Evolutionary conservation across 495 filamentous ascomycete genomes (phyloP).

Genomic region (Aspergillus biplanus): DNA sequence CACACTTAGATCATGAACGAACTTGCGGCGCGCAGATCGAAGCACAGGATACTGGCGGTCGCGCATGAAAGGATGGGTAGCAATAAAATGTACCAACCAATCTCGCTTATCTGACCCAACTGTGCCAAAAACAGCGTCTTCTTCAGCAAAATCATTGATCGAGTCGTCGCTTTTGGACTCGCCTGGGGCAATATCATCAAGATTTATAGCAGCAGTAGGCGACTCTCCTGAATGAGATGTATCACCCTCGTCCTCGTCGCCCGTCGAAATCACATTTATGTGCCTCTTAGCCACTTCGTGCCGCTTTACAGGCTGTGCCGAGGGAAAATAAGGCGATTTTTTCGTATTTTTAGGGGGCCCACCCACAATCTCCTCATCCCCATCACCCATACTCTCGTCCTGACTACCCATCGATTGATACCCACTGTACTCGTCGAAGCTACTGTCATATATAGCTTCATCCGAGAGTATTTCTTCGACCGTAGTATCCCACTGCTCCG

Average conservation of each 20-base stretch:
- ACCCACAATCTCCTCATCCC: not conserved
- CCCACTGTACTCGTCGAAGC: slow-evolving; percentile 21
- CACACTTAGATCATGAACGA: slow-evolving; percentile 24
- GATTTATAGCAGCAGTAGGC: not conserved
- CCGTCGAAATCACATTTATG: not conserved
- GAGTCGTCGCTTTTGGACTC: not conserved
- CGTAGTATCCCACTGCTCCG: slow-evolving; percentile 17
- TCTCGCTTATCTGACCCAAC: slow-evolving; percentile 17
- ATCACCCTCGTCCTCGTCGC: not conserved
- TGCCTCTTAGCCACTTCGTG: not conserved
- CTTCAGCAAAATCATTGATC: slow-evolving; percentile 12
- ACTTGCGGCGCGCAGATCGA: slow-evolving; percentile 27
- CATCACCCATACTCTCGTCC: not conserved
- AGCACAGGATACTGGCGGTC: slow-evolving; percentile 20
- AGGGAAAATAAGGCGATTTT: not conserved
- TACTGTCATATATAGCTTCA: slow-evolving; percentile 27
- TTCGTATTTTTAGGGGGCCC: not conserved
- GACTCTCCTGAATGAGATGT: not conserved
- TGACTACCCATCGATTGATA: slow-evolving; percentile 9
- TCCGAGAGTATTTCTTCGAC: slow-evolving; percentile 34
- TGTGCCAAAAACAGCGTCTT: slow-evolving; percentile 27
- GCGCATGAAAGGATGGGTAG: slow-evolving; percentile 29
- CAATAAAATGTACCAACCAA: slow-evolving; percentile 27
- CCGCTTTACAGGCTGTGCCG: not conserved
- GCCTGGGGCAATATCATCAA: not conserved